Conservation (phyloP, 257 asterid species). For the Haberlea rhodopensis region DNA sequence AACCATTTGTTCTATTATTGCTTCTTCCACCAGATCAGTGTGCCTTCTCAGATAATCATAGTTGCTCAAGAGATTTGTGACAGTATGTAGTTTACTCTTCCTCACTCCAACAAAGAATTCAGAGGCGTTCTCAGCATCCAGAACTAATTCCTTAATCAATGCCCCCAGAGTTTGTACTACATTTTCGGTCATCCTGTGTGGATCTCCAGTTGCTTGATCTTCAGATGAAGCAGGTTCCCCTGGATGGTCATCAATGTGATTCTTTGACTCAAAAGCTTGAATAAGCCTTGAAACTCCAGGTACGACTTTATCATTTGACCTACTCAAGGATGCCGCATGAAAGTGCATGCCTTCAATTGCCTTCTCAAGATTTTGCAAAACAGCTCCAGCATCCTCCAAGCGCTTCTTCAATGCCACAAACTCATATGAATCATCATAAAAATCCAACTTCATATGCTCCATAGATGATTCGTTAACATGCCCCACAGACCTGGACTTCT, state of each 20-base stretch:
- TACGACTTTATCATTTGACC: slow-evolving; percentile 42
- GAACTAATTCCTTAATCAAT: slow-evolving; percentile 46
- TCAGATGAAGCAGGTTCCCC: slow-evolving; percentile 41
- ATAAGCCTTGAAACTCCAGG: slow-evolving; percentile 80
- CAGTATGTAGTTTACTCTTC: slow-evolving; percentile 39
- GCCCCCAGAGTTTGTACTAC: slow-evolving; percentile 37
- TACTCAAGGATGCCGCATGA: slow-evolving; percentile 46
- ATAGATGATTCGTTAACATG: slow-evolving; percentile 18
- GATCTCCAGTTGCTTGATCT: slow-evolving; percentile 41
- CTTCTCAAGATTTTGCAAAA: slow-evolving; percentile 63
- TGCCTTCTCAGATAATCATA: slow-evolving; percentile 47
- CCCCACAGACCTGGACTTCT: slow-evolving; percentile 30
- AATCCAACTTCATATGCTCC: slow-evolving; percentile 32
- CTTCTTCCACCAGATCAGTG: slow-evolving; percentile 55
- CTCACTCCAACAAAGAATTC: slow-evolving; percentile 42
- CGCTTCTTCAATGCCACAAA: slow-evolving; percentile 49
- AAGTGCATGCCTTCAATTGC: slow-evolving; percentile 59
- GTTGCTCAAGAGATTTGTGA: slow-evolving; percentile 35
- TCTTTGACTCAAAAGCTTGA: slow-evolving; percentile 79
- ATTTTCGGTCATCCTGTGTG: slow-evolving; percentile 42
- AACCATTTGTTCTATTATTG: slow-evolving; percentile 68
- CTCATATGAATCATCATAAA: slow-evolving; percentile 39
- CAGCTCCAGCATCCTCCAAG: slow-evolving; percentile 50
- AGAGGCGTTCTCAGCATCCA: slow-evolving; percentile 52
- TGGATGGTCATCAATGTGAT: slow-evolving; percentile 44